Conservation (phyloP, 495 filamentous ascomycete species). For the Penicillium soppii region DNA sequence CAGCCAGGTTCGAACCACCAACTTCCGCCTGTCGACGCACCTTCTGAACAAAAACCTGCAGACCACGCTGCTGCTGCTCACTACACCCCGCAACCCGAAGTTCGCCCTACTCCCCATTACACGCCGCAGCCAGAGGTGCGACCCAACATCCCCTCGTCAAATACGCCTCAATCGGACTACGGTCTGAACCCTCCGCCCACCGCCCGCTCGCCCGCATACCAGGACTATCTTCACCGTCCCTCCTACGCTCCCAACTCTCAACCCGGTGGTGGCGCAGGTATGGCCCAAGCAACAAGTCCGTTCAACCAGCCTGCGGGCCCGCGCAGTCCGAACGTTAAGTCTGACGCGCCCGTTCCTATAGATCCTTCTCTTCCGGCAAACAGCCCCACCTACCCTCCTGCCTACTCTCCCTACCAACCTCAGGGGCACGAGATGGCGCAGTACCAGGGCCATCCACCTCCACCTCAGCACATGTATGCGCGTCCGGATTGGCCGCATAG, state of each 20-base stretch:
- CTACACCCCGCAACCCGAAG: slow-evolving; percentile 46
- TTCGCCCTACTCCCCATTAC: slow-evolving; percentile 49
- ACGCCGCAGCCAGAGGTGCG: slow-evolving; percentile 75
- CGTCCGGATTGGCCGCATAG: slow-evolving; percentile 81
- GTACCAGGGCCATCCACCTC: slow-evolving; percentile 55
- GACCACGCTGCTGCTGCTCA: slow-evolving; percentile 76
- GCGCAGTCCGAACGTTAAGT: slow-evolving; percentile 69
- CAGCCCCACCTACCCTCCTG: slow-evolving; percentile 84
- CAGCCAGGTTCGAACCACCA: slow-evolving; percentile 97
- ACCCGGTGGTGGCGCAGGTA: slow-evolving; percentile 76
- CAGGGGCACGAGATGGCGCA: slow-evolving; percentile 79
- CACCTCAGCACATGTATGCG: slow-evolving; percentile 67
- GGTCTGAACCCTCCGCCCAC: slow-evolving; percentile 68
- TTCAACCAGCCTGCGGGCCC: slow-evolving; percentile 72
- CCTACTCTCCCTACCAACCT: slow-evolving; percentile 83
- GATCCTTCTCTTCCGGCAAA: slow-evolving; percentile 95
- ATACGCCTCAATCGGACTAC: slow-evolving; percentile 89
- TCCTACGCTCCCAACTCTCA: slow-evolving; percentile 73
- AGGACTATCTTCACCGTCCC: slow-evolving; percentile 68
- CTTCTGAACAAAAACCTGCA: slow-evolving; percentile 80
- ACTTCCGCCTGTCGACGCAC: slow-evolving; percentile 41
- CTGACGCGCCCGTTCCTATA: slow-evolving; percentile 97
- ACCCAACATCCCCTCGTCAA: slow-evolving; percentile 64
- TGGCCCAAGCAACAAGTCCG: slow-evolving; percentile 98
- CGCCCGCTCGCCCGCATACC: slow-evolving; percentile 69